A percentile compares a stretch with the other conserved stretches of the same genome.
Conservation (phyloP, 176 grass and related monocot species). For the Tuctoria greenei region DNA sequence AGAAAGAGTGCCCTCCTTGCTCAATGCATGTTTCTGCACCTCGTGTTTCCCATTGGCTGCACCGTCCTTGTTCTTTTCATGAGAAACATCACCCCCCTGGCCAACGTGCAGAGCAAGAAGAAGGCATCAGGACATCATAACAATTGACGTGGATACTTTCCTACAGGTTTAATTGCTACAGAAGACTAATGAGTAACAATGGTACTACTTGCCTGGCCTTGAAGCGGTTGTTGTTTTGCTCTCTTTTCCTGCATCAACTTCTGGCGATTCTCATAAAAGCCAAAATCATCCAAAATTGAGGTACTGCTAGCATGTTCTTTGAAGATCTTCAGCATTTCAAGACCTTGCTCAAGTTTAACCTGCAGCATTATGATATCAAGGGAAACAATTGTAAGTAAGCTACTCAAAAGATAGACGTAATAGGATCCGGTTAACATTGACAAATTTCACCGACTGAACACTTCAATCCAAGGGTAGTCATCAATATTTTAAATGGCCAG, state of each 20-base stretch:
- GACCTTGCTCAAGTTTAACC: slow-evolving; percentile 94
- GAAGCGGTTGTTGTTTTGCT: slow-evolving; percentile 63
- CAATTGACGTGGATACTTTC: neutral
- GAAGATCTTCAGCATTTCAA: slow-evolving; percentile 92
- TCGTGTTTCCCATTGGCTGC: slow-evolving; percentile 27
- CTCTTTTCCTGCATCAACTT: slow-evolving; percentile 91
- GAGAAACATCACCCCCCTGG: slow-evolving; percentile 48
- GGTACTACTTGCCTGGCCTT: slow-evolving; percentile 65
- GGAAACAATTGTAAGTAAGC: neutral
- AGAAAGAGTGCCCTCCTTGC: slow-evolving; percentile 43
- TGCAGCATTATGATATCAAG: slow-evolving; percentile 15
- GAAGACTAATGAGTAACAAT: neutral
- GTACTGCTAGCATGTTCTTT: slow-evolving; percentile 80
- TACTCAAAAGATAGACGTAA: slow-evolving; percentile 7
- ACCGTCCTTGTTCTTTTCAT: slow-evolving; percentile 64
- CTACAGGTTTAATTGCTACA: neutral
- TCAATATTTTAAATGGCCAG: neutral
- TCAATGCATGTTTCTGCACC: slow-evolving; percentile 49
- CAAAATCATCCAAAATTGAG: slow-evolving; percentile 90
- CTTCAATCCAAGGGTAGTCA: neutral
- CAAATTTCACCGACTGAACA: neutral
- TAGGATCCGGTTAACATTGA: neutral
- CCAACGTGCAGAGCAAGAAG: slow-evolving; percentile 12
- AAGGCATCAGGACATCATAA: slow-evolving; percentile 11
- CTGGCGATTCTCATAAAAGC: slow-evolving; percentile 89